Base-by-base conservation (phyloP, 768 basidiomycete species). In the Amanita polypyramis region DNA sequence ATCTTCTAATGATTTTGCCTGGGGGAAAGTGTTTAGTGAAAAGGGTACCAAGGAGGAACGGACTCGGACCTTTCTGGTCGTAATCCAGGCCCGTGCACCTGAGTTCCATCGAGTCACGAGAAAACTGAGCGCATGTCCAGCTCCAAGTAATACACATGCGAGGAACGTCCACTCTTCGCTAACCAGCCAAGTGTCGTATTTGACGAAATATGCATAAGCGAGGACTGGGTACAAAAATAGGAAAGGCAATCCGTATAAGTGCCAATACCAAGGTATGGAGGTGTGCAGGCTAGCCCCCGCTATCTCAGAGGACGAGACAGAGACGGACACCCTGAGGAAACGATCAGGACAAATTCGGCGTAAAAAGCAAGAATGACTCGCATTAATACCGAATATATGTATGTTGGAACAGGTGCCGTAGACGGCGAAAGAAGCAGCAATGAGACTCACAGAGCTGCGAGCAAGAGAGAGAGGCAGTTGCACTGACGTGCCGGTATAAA, bases 161-260 rank as follows among this genome's bases (percentile, higher is more conserved):
- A 98, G 76, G 61, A 98, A 99, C 0, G 96, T 95, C 94, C 94
- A 98, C 62, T 98, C 95, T 66, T 95, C 92, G 49, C 87, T 89
- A 58, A 82, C 76, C 47, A 97, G 69, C 86, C 89, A 96, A 52
- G 82, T 69, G 57, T 95, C 89, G 64, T 97, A 96, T 63, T 77
- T 83, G 65, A 92, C 64, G 57, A 84, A 89, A 71, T 97, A 98
- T 17, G 93, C 85, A 63, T 95, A 96, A 20, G 85, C 87, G 25
- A 89, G 75, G 25, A 92, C 61, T 0, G 89, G 89, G 53, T 91
- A 92, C 42, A 91, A 68, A 1, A 74, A 76, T n/a, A 91, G 71
- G 57, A 88, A 89, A 0, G 89, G 89, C 14, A 80, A 49, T 4
- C 80, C 74, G 59, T 92, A 92, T 47, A 90, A 62, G 57, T 88